phyloP scores from a whole-genome alignment of 169 alveolate species.

The Eimeria maxima region DNA sequence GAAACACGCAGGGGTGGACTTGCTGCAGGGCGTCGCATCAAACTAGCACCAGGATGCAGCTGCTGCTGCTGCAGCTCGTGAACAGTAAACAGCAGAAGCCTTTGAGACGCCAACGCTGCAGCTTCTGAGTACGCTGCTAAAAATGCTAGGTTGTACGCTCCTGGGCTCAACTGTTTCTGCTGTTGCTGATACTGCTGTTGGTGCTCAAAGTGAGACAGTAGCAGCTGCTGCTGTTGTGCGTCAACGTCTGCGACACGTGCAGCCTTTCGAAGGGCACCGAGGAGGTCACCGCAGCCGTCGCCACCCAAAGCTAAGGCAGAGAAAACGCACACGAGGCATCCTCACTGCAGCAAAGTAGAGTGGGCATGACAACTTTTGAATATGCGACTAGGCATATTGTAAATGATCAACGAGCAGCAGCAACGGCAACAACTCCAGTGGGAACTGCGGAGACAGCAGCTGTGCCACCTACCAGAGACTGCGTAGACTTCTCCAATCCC shows the following conservation, averaged over 20 bases:
- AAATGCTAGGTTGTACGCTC: conserved; percentile 28
- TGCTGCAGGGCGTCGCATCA: conserved; percentile 72
- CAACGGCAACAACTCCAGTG: conserved; percentile 24
- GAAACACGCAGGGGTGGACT: conserved; percentile 63
- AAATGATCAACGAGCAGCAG: not conserved
- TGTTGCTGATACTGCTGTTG: conserved; percentile 52
- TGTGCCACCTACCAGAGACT: conserved; percentile 48
- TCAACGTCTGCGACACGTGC: conserved; percentile 27
- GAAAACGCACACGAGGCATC: not conserved
- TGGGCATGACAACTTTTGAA: not conserved
- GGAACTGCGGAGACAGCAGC: conserved; percentile 60
- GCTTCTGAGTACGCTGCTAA: conserved; percentile 44
- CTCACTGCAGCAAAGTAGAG: not conserved
- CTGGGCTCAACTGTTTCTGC: conserved; percentile 20
- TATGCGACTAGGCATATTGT: not conserved
- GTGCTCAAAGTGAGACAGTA: conserved; percentile 28
- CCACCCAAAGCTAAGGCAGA: conserved; percentile 26
- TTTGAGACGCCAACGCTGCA: conserved; percentile 14
- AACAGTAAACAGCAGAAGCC: conserved; percentile 28
- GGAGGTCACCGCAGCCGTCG: conserved; percentile 23
- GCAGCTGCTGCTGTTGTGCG: conserved; percentile 23
- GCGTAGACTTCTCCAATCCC: conserved; percentile 63
- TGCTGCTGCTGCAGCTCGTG: conserved; percentile 72
- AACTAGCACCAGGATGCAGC: conserved; percentile 50
- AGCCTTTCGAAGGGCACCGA: conserved; percentile 33